Evolutionary conservation across 2,329 filamentous ascomycete species (phyloP).

Genomic region (Exutisphaerella laricina): DNA sequence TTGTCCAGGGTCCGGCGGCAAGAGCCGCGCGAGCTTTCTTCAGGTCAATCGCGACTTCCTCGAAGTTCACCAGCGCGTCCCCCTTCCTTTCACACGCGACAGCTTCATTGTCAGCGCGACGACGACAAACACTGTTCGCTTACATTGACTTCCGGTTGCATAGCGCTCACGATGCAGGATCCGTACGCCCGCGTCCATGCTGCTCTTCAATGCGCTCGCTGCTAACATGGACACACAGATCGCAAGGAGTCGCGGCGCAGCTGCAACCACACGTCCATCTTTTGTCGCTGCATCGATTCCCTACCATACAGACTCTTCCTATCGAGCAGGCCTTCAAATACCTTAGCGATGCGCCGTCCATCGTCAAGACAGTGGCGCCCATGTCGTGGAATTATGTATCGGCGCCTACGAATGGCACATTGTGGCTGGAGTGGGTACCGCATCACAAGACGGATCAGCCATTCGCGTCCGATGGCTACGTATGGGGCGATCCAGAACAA

Average conservation of each 20-base stretch:
- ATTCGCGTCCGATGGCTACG: conserved; percentile 85
- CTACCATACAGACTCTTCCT: conserved; percentile 63
- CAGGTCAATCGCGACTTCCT: too few species aligned
- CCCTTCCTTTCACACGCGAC: too few species aligned
- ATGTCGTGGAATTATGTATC: conserved; percentile 94
- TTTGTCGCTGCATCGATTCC: conserved; percentile 76
- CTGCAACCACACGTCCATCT: conserved; percentile 67
- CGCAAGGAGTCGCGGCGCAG: conserved; percentile 21
- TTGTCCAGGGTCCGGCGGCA: too few species aligned
- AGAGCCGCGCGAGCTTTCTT: too few species aligned
- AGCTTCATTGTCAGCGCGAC: too few species aligned
- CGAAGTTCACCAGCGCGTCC: too few species aligned
- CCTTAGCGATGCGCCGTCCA: conserved; percentile 75
- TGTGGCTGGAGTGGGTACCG: conserved; percentile 87
- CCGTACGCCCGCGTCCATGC: conserved; percentile 12
- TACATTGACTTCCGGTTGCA: conserved; percentile 11
- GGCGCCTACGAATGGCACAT: conserved; percentile 70
- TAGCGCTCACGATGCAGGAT: conserved; percentile 16
- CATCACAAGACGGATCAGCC: conserved; percentile 62
- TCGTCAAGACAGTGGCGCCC: conserved; percentile 75
- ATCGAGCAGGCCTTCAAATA: conserved; percentile 75
- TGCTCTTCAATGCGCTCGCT: not conserved
- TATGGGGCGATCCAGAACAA: conserved; percentile 80
- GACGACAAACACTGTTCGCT: too few species aligned
- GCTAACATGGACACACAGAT: conserved; percentile 17